Percentiles rank a stretch among this genome's conserved stretches.
These are phyloP conservation scores for Monosporascus sp. DNA, from an alignment of 2,329 filamentous ascomycete species.

Conservation along the genomic window DNA sequence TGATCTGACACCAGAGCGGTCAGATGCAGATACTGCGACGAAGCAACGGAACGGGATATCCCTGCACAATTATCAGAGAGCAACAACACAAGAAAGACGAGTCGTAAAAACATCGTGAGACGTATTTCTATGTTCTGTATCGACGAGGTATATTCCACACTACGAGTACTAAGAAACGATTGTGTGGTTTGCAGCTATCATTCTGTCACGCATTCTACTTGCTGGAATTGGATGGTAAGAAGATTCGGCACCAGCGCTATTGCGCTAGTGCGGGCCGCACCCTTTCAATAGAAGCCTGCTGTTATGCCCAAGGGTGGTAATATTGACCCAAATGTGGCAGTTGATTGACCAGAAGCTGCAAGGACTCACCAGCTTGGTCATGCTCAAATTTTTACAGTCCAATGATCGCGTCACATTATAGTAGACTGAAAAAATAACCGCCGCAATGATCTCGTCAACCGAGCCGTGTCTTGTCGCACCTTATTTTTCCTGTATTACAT, in stretches of 20 bases:
- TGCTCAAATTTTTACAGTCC: background rate
- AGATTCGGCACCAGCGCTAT: background rate
- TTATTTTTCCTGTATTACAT: too few relatives aligned
- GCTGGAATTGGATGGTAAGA: too few relatives aligned
- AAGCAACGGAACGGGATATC: background rate
- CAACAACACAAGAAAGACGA: background rate
- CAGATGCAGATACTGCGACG: background rate
- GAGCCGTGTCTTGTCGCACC: too few relatives aligned
- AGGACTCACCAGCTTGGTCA: background rate
- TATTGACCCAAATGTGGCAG: background rate
- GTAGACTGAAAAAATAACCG: too few relatives aligned
- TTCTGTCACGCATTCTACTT: too few relatives aligned
- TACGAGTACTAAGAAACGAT: too few relatives aligned
- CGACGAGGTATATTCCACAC: too few relatives aligned
- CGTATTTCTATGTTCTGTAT: too few relatives aligned
- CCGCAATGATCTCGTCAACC: too few relatives aligned
- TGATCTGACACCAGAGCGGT: constrained; percentile 6
- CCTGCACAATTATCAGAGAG: background rate
- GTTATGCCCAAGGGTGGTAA: background rate
- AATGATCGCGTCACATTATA: background rate
- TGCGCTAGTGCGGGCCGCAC: background rate
- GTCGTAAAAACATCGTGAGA: background rate
- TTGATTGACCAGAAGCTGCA: background rate
- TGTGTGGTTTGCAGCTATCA: too few relatives aligned
- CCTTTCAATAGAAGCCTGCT: background rate